Evolutionary conservation across 2,329 filamentous ascomycete genomes (phyloP), one percentile per base, ranked within the genome.

Genomic region (Orbilia blumenaviensis): DNA sequence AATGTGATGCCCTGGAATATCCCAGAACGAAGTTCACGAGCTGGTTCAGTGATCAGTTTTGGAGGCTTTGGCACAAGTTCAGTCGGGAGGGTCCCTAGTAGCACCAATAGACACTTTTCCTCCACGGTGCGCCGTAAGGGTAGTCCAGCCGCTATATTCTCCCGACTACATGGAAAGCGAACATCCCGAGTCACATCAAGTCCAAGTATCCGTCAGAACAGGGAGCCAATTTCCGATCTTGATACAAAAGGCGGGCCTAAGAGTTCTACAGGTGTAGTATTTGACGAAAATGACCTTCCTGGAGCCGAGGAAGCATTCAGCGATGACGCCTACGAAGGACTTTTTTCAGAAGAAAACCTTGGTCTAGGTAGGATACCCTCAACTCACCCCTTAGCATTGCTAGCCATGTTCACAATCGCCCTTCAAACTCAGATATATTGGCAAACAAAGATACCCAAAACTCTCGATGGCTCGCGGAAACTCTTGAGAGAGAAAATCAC

Each of bases 31-130:
- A 62, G 48, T 32, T 78, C 78, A 7, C 44, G 72, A 14, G 60
- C 67, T 14, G 72, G 67, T 25, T 79, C 78, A 1, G 36, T 78
- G 21, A n/a, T 75, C 9, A 73, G 61, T 54, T 69, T 78, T 41
- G 75, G 67, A 46, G 78, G 78, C 14, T 79, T 79, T 62, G 69
- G 66, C 21, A 79, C 78, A 7, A 79, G 78, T 25, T 79, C 78
- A 12, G 12, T 77, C 5, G 78, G 77, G 2, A 74, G 78, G 12
- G 77, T 76, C 16, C 77, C 67, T 7, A 75, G 66, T 16, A 77
- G 78, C 25, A 46, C 69, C 18, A 61, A 71, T 29, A 38, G 52
- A 25, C 48, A 41, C 44, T 60, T 58, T 29, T 62, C 68, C 12
- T 73, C 63, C 18, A 41, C 56, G 7, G 46, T 54, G 16, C 71